Conservation (phyloP, 2,329 filamentous ascomycete species). For the Ceratocystiopsis sp. region DNA sequence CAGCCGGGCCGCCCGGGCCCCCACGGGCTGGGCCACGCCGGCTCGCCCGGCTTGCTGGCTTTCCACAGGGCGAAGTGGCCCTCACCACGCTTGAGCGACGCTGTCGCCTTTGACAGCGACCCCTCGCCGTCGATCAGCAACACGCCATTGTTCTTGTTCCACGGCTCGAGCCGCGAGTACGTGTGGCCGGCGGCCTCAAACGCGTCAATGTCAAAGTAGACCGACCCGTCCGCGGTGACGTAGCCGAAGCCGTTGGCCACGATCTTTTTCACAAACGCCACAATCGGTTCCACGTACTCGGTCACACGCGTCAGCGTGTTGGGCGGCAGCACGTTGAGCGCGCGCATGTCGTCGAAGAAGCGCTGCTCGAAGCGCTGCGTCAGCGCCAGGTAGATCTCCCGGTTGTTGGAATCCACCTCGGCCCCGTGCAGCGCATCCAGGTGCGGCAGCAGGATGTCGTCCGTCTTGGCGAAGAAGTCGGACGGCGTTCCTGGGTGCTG, state of each 20-base stretch:
- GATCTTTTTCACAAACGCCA: slow-evolving; percentile 44
- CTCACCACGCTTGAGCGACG: slow-evolving; percentile 41
- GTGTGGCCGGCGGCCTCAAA: slow-evolving; percentile 47
- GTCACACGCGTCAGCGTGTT: slow-evolving; percentile 50
- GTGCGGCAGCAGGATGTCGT: slow-evolving; percentile 48
- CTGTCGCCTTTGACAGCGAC: slow-evolving; percentile 38
- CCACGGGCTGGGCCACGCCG: slow-evolving; percentile 46
- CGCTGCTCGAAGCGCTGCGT: slow-evolving; percentile 47
- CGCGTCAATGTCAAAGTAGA: slow-evolving; percentile 55
- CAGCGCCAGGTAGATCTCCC: slow-evolving; percentile 49
- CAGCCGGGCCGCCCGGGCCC: slow-evolving; percentile 51
- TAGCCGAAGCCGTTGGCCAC: slow-evolving; percentile 51
- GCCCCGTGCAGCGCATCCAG: slow-evolving; percentile 41
- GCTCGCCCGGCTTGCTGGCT: slow-evolving; percentile 35
- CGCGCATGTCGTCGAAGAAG: slow-evolving; percentile 50
- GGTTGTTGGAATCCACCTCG: slow-evolving; percentile 39
- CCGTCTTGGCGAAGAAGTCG: slow-evolving; percentile 37
- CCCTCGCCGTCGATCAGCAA: slow-evolving; percentile 53
- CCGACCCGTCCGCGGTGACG: slow-evolving; percentile 38
- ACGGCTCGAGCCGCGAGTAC: slow-evolving; percentile 53
- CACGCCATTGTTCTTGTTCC: slow-evolving; percentile 47
- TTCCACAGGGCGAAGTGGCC: slow-evolving; percentile 55
- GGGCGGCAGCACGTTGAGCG: slow-evolving; percentile 47
- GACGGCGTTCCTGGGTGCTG: neutral
- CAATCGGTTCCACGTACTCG: slow-evolving; percentile 48